Conservation (phyloP, 495 filamentous ascomycete species). For the Aspergillus cristatus region DNA sequence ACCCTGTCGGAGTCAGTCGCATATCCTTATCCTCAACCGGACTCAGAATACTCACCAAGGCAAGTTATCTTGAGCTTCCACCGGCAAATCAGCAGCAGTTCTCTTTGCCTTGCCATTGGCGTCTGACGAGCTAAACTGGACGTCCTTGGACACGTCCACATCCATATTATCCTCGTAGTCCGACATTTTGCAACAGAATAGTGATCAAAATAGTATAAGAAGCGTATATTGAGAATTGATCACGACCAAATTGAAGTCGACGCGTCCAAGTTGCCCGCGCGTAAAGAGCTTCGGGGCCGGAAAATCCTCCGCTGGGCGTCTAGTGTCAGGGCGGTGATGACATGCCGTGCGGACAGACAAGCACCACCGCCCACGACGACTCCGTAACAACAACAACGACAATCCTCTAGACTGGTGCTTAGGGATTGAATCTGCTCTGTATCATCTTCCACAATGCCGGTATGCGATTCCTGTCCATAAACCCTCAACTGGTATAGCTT, state of each 20-base stretch:
- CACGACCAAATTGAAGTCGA: conserved; percentile 12
- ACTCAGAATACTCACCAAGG: conserved; percentile 59
- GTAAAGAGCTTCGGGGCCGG: conserved; percentile 39
- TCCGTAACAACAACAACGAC: not conserved
- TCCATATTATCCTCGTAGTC: conserved; percentile 93
- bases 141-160: conserved; percentile 51
- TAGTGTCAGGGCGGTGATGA: conserved; percentile 24
- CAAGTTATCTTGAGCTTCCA: conserved; percentile 87
- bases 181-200: conserved; percentile 65
- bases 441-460: conserved; percentile 38
- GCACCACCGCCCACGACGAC: too few relatives aligned
- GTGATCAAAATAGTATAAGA: not conserved
- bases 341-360: conserved; percentile 17
- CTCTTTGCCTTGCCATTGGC: conserved; percentile 77
- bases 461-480: conserved; percentile 24
- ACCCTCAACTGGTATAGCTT: not conserved
- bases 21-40: not conserved
- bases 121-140: conserved; percentile 46
- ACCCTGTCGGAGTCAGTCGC: conserved; percentile 54
- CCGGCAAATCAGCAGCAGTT: conserved; percentile 82
- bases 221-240: not conserved
- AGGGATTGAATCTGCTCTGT: conserved; percentile 6
- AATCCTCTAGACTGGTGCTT: conserved; percentile 14
- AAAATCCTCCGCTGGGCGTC: conserved; percentile 26
- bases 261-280: conserved; percentile 30